Base-by-base conservation (phyloP, 345 rosid genomes). In the Euphorbia peplus region DNA sequence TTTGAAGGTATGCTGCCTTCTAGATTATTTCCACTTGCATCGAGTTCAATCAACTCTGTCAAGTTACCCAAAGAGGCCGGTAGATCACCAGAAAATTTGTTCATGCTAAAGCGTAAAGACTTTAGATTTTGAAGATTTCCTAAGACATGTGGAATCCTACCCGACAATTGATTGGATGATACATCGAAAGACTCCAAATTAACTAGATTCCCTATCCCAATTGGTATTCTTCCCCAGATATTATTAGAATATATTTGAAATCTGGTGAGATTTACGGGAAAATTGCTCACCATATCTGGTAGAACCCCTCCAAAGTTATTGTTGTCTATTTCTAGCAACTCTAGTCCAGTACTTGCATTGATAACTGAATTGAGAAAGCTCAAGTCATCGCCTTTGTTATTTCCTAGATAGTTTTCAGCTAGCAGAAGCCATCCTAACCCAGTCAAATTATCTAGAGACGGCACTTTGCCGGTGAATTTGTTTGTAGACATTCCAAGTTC, bases 1-100 rank as follows among this genome's bases (percentile, higher is more conserved):
- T 16, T 29, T 4, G 70, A 21, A 21, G 83, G 80, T 1, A 80
- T 73, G 13, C 22, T 54, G 29, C 83, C 81, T 3, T 41, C n/a
- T 4, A 80, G 35, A 15, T 29, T 59, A 62, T 80, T 80, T 11
- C 50, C 15, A 0, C 7, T 12, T 7, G 64, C 8, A 15, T 11
- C 4, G 9, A 72, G 22, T 9, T 16, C 13, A 25, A 56, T 39
- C 44, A 76, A 56, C 29, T 37, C 8, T 3, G 54, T 54, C 0
- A 68, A 62, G 64, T 67, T 67, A 12, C 80, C 73, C 1, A 67
- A 9, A 52, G 62, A 54, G 7, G 67, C 13, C 16, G 74, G 76
- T 35, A 73, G 53, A 0, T 26, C 8, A 0, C 73, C 75, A 1
- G 70, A 55, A 19, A 74, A 6, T 15, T 16, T 28, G n/a, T 74